phyloP scores from a whole-genome alignment of 1,139 yeast species.

The Pichia sp. region DNA sequence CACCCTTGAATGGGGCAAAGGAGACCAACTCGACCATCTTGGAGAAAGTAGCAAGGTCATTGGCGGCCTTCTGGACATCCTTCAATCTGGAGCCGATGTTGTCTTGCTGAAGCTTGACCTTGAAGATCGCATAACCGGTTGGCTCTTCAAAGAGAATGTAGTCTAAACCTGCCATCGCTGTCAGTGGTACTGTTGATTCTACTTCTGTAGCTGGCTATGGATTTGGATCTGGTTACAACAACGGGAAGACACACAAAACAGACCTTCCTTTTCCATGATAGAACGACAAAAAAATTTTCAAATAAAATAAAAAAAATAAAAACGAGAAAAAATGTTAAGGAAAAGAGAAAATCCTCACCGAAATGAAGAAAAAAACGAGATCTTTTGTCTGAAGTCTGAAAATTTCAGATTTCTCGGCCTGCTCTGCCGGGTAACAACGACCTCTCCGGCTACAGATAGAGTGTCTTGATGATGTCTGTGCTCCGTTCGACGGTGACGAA shows the following conservation, averaged over 20 bases:
- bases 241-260: not conserved
- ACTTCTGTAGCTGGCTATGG: not conserved
- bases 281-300: constrained; percentile 1
- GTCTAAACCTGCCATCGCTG: constrained; percentile 63
- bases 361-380: not conserved
- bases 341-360: not conserved
- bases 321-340: not conserved
- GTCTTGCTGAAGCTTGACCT: constrained; percentile 91
- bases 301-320: not conserved
- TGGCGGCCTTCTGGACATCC: constrained; percentile 91
- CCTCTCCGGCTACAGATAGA: constrained; percentile 5
- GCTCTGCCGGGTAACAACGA: constrained; percentile 1
- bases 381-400: not conserved
- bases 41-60: constrained; percentile 83
- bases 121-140: constrained; percentile 95
- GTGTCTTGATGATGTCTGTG: constrained; percentile 4
- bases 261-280: not conserved
- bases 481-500: constrained; percentile 7
- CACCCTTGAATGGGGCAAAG: constrained; percentile 98
- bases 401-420: not conserved
- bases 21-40: constrained; percentile 91
- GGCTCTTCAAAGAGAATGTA: constrained; percentile 97
- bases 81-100: constrained; percentile 85
- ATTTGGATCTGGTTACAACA: not conserved
- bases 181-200: not conserved